Evolutionary conservation across 306 rosid species (phyloP), one percentile per base, ranked within the genome.

Genomic region (Nissolia schottii): DNA sequence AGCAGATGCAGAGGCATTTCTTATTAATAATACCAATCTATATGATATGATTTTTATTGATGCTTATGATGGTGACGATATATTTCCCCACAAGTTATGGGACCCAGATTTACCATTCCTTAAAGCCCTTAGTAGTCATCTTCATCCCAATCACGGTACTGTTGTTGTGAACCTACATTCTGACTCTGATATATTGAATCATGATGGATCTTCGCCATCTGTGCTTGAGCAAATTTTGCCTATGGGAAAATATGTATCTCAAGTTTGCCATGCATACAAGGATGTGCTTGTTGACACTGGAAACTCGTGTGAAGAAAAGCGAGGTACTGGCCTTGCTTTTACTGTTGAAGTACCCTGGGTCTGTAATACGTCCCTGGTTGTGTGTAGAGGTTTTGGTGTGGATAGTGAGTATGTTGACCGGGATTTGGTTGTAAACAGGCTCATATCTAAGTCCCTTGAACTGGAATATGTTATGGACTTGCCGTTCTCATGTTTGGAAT

Each of bases 111-210:
- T 84, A 7, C 87, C 83, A 6, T 94, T 94, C 62, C 87, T 94
- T 10, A 84, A 79, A 70, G 83, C 95, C 53, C 91, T 94, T 32
- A 81, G 82, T 45, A 81, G 49, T 70, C 85, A 48, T 62, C 96
- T 94, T 56, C 92, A 89, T 78, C 97, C 96, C 0, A 55, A 85
- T 63, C 98, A 91, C 23, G 98, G 98, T 8, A 94, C 92, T 0
- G 96, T 91, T 28, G 93, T 94, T 51, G 97, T 94, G 67, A 94
- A 94, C 86, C 96, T 91, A 73, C 98, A 94, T 84, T 89, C 98
- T 0, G 98, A 94, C 81, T 75, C 85, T 56, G 92, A 89, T 32
- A 15, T 77, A 62, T 34, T 78, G 81, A 80, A 78, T 71, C 68
- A 49, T 3, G 89, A 77, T 48, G 90, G 90, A 43, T 87, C 89